Conservation (phyloP, 768 basidiomycete genomes). For the Agrocybe praecox region DNA sequence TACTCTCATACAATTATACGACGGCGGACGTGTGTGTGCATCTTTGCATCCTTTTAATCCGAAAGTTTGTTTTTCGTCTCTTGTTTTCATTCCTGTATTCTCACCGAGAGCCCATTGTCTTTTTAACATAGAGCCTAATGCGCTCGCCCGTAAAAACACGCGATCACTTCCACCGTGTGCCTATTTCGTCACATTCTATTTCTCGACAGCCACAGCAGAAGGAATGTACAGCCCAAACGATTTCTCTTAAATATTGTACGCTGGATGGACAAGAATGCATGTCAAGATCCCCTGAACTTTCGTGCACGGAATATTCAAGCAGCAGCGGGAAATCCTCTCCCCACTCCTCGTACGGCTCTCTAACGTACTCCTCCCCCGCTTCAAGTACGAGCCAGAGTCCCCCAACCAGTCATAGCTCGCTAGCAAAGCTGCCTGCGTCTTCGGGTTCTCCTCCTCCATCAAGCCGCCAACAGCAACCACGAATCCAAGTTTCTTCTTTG, state of each 20-base stretch:
- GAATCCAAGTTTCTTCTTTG: constrained; percentile 61
- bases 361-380: constrained; percentile 37
- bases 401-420: constrained; percentile 43
- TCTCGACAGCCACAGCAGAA: constrained; percentile 23
- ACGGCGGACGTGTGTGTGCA: constrained; percentile 15
- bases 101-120: constrained; percentile 17
- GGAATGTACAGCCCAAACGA: constrained; percentile 12
- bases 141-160: constrained; percentile 9
- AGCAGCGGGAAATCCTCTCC: constrained; percentile 56
- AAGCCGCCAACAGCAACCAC: constrained; percentile 41
- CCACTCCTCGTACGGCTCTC: constrained; percentile 42
- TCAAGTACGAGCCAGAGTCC: constrained; percentile 44
- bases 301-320: constrained; percentile 24
- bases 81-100: constrained; percentile 7
- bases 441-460: constrained; percentile 29
- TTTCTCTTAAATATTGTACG: constrained; percentile 23
- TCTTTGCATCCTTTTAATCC: constrained; percentile 19
- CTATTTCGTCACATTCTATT: constrained; percentile 24
- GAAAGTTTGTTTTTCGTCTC: constrained; percentile 23
- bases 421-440: constrained; percentile 35
- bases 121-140: constrained; percentile 6
- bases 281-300: constrained; percentile 24
- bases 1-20: constrained; percentile 17
- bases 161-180: constrained; percentile 23
- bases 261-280: constrained; percentile 6